Base-by-base conservation (phyloP, 2,329 filamentous ascomycete genomes). In the Apiospora phragmitis region DNA sequence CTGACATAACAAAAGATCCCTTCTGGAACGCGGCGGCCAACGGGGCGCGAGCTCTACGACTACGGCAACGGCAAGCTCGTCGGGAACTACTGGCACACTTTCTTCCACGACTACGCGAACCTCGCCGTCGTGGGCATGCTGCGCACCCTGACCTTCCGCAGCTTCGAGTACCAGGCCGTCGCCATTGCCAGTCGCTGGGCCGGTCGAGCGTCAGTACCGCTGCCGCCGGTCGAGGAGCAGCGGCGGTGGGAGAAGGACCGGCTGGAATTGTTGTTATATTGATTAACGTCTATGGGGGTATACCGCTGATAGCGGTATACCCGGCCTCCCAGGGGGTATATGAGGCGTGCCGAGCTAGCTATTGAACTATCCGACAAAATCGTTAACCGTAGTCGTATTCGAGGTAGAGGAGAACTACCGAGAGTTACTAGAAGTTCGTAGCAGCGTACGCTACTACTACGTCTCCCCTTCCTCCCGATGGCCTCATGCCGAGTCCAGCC, bases 91-190 rank as follows among this genome's bases (percentile, higher is more conserved):
- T 83, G 81, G 78, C 87, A 89, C 74, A 88, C 86, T 0, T 89
- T 89, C 76, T 82, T 87, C 67, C 83, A 80, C 1, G 81, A 84
- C 29, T 83, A 84, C 51, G 77, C 82, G 0, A 86, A 84, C 0
- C 77, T 90, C 0, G 88, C 81, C 0, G 78, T 88, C 14, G 82
- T 89, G 0, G 88, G 88, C 0, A 75, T 88, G 7, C 87, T 86
- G 1, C 82, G 86, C 0, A 83, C 84, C 0, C 76, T 87, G 16
- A 88, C 86, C 0, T 89, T 88, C 70, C 77, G 87, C 8, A 85
- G 84, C 45, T 88, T 88, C 72, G 87, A 89, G 75, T 89, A 89
- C 72, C 87, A 89, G 75, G 86, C 85, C 1, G 79, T 88, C 51
- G 86, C 87, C 1, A 77, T 89, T 0, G 86, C 87, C 3, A 80